A percentile compares a stretch with the other conserved stretches of the same genome.
Evolutionary conservation across 2,329 filamentous ascomycete species (phyloP).

Genomic region (Calonectria montana): DNA sequence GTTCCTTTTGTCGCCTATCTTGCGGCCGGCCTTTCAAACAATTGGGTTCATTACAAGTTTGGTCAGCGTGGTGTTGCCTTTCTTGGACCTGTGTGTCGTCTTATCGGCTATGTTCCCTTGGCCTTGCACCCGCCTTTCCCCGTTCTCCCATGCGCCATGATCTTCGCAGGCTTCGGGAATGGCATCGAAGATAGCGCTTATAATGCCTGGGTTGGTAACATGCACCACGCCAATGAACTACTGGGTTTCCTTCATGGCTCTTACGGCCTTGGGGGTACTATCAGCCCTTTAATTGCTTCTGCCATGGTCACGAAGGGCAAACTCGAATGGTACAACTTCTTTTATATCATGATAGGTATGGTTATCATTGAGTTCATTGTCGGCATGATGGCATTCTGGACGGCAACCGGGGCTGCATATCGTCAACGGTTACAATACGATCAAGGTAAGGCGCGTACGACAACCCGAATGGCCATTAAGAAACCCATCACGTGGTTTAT

Average conservation of each 20-base stretch:
- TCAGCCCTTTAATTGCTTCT: constrained; percentile 78
- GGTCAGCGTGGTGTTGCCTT: constrained; percentile 80
- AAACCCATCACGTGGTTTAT: constrained; percentile 76
- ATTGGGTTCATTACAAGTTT: constrained; percentile 69
- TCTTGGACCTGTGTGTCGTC: constrained; percentile 70
- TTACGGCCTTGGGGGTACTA: constrained; percentile 78
- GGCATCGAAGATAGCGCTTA: constrained; percentile 73
- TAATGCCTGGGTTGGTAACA: constrained; percentile 74
- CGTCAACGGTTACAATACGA: constrained; percentile 43
- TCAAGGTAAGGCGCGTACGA: constrained; percentile 55
- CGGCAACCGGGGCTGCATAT: constrained; percentile 67
- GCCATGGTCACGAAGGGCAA: constrained; percentile 74
- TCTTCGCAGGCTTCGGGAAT: constrained; percentile 77
- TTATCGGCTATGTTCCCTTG: constrained; percentile 74
- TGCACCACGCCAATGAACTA: constrained; percentile 79
- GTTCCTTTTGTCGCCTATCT: constrained; percentile 75
- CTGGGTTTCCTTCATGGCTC: constrained; percentile 78
- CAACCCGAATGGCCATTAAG: constrained; percentile 56
- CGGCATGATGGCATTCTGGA: constrained; percentile 71
- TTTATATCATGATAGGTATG: constrained; percentile 77
- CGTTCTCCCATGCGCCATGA: constrained; percentile 72
- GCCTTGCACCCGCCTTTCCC: constrained; percentile 77
- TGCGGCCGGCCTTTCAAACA: constrained; percentile 72
- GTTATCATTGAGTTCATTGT: constrained; percentile 66
- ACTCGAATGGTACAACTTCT: constrained; percentile 78